Evolutionary conservation across 73 alveolate genomes (phyloP).

Genomic region (Paramecium tetraurelia): DNA sequence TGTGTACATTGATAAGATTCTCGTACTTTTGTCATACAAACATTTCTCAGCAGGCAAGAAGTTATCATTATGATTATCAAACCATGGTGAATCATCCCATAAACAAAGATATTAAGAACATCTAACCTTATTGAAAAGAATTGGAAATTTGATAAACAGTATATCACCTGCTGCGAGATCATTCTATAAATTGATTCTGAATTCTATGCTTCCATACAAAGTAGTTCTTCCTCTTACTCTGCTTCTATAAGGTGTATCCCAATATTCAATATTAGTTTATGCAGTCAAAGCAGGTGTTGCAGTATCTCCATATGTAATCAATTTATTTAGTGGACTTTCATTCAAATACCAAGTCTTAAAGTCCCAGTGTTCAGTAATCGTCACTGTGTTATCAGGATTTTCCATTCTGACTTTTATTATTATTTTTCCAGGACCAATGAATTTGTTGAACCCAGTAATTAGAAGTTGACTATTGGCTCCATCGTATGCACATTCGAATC

Average conservation of each 20-base stretch:
- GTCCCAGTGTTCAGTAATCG: slow-evolving; percentile 1
- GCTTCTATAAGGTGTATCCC: slow-evolving; percentile 52
- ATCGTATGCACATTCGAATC: slow-evolving; percentile 1
- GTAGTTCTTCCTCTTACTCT: slow-evolving; percentile 27
- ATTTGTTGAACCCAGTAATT: neutral
- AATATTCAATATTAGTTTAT: neutral
- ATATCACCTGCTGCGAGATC: slow-evolving; percentile 47
- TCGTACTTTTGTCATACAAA: neutral
- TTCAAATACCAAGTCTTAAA: slow-evolving; percentile 48
- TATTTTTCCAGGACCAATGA: slow-evolving; percentile 1
- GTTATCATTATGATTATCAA: slow-evolving; percentile 41
- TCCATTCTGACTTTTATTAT: slow-evolving; percentile 27
- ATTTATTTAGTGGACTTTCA: slow-evolving; percentile 38
- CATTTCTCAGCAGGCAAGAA: slow-evolving; percentile 16
- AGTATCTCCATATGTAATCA: slow-evolving; percentile 2
- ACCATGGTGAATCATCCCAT: slow-evolving; percentile 53
- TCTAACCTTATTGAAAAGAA: neutral
- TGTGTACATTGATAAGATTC: neutral
- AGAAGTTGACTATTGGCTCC: neutral
- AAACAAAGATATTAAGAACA: slow-evolving; percentile 37
- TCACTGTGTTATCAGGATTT: slow-evolving; percentile 23
- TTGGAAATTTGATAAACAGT: slow-evolving; percentile 7
- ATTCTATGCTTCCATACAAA: slow-evolving; percentile 23
- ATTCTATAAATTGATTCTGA: slow-evolving; percentile 2
- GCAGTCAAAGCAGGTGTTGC: slow-evolving; percentile 4